Percentiles rank a stretch among this genome's conserved stretches.
These are phyloP conservation scores for Tylopilus sp. DNA, from an alignment of 768 basidiomycete species.

Conservation along the genomic window DNA sequence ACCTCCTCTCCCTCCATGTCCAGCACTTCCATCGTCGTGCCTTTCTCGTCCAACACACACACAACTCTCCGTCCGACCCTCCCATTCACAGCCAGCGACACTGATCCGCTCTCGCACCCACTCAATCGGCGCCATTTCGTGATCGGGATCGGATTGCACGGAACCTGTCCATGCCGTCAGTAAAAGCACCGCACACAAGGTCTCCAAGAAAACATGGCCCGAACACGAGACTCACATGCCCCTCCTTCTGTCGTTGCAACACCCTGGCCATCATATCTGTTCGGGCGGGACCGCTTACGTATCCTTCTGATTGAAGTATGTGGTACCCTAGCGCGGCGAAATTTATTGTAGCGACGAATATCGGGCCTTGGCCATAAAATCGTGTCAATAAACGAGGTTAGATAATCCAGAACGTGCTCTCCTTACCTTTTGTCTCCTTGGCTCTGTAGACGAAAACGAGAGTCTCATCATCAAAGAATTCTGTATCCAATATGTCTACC, in stretches of 20 bases:
- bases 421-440: slow-evolving; percentile 47
- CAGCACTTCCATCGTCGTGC: slow-evolving; percentile 63
- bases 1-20: slow-evolving; percentile 68
- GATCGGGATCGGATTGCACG: slow-evolving; percentile 47
- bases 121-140: slow-evolving; percentile 53
- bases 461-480: slow-evolving; percentile 77
- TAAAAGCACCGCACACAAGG: slow-evolving; percentile 28
- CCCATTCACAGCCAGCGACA: slow-evolving; percentile 71
- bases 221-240: slow-evolving; percentile 54
- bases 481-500: slow-evolving; percentile 58
- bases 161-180: slow-evolving; percentile 43
- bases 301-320: slow-evolving; percentile 41
- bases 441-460: slow-evolving; percentile 62
- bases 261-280: slow-evolving; percentile 64
- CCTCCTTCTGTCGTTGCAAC: slow-evolving; percentile 53
- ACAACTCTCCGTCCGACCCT: slow-evolving; percentile 69
- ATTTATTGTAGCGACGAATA: slow-evolving; percentile 59
- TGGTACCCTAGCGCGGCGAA: slow-evolving; percentile 63
- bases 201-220: slow-evolving; percentile 29
- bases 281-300: slow-evolving; percentile 54
- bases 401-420: slow-evolving; percentile 16
- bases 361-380: slow-evolving; percentile 39
- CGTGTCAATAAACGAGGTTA: slow-evolving; percentile 29
- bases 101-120: slow-evolving; percentile 48
- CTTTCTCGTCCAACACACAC: slow-evolving; percentile 65